phyloP scores from a whole-genome alignment of 2,329 filamentous ascomycete genomes.

The Ustilaginoidea virens region DNA sequence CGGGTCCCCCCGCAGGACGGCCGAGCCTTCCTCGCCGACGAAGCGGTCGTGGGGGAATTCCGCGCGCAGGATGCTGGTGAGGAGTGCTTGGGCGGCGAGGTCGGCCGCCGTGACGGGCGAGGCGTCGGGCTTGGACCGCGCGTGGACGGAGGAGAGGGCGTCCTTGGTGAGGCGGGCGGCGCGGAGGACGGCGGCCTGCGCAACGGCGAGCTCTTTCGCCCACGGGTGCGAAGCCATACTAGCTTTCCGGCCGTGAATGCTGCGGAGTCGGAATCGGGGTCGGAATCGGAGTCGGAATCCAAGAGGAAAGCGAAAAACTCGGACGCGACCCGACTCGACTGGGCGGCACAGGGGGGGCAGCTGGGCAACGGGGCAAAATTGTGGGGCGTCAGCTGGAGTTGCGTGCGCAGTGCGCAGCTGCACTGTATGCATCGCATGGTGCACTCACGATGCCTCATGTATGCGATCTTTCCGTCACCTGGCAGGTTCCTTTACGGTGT shows the following conservation, averaged over 20 bases:
- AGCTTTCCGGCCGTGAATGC: not conserved
- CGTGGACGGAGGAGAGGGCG: constrained; percentile 25
- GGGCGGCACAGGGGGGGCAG: no score
- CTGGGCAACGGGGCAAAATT: no score
- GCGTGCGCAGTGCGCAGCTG: no score
- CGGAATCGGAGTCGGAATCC: not conserved
- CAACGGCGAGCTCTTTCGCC: constrained; percentile 16
- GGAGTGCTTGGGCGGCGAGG: constrained; percentile 46
- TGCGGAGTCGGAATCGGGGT: not conserved
- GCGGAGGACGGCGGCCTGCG: constrained; percentile 33
- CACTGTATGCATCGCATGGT: no score
- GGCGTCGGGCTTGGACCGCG: constrained; percentile 39
- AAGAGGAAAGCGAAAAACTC: constrained; percentile 1
- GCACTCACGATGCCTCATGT: no score
- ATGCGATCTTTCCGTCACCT: no score
- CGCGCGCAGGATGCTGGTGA: constrained; percentile 38
- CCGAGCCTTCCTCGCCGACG: constrained; percentile 45
- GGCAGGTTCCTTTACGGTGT: no score
- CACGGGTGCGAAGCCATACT: constrained; percentile 6
- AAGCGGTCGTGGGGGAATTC: constrained; percentile 41
- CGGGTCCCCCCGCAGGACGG: constrained; percentile 31
- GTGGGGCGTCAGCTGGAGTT: no score
- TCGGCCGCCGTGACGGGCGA: constrained; percentile 49
- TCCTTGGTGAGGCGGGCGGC: constrained; percentile 41
- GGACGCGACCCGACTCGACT: no score